Evolutionary conservation across 139 green algal species (phyloP).

Genomic region (Protoeuglena noctilucae): DNA sequence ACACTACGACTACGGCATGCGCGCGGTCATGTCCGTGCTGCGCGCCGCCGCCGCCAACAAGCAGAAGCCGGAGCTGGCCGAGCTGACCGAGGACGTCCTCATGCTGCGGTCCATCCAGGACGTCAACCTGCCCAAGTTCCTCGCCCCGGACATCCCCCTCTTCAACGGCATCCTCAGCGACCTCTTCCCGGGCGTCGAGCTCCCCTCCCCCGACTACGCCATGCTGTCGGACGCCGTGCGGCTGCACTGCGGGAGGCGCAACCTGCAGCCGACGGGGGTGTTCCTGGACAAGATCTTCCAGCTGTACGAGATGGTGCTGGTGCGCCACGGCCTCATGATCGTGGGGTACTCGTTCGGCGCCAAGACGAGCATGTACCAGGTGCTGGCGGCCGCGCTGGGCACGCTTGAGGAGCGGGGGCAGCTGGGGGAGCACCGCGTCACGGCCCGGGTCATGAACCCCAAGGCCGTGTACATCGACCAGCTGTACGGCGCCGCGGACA

Average conservation of each 20-base stretch:
- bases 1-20: conserved; percentile 74
- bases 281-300: conserved; percentile 63
- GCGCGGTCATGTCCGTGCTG: conserved; percentile 62
- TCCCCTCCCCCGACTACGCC: conserved; percentile 40
- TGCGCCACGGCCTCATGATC: conserved; percentile 66
- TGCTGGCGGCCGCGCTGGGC: conserved; percentile 31
- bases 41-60: conserved; percentile 49
- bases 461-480: conserved; percentile 58
- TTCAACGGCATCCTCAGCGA: conserved; percentile 64
- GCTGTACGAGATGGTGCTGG: conserved; percentile 72
- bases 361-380: conserved; percentile 43
- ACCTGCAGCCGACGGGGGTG: conserved; percentile 35
- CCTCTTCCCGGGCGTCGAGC: conserved; percentile 48
- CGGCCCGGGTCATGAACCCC: conserved; percentile 46
- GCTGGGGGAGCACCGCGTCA: conserved; percentile 36
- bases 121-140: conserved; percentile 70
- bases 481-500: conserved; percentile 50
- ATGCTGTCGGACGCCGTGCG: conserved; percentile 18
- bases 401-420: conserved; percentile 26
- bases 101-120: conserved; percentile 57
- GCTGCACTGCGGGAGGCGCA: conserved; percentile 19
- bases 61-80: conserved; percentile 27
- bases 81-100: conserved; percentile 31
- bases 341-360: conserved; percentile 44
- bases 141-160: conserved; percentile 57